A percentile compares a stretch with the other conserved stretches of the same genome.
Evolutionary conservation across 805 yeast genomes (phyloP).

Genomic region (Starmera caribaea): DNA sequence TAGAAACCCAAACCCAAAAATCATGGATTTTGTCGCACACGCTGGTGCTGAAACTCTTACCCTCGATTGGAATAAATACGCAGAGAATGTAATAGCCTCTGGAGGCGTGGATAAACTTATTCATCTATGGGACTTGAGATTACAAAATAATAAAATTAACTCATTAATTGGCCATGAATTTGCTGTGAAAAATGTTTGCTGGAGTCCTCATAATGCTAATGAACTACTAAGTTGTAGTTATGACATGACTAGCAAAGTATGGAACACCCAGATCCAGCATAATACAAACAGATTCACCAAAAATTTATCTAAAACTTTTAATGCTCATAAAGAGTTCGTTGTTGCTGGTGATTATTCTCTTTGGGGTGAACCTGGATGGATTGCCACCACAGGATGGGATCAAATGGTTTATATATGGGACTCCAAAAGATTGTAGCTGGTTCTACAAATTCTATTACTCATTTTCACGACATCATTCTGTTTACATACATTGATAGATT

Average conservation of each 20-base stretch:
- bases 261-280: conserved; percentile 66
- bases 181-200: conserved; percentile 71
- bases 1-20: conserved; percentile 53
- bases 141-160: conserved; percentile 56
- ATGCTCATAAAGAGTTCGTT: conserved; percentile 77
- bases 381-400: conserved; percentile 94
- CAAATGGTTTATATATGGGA: conserved; percentile 91
- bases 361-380: conserved; percentile 97
- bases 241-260: conserved; percentile 86
- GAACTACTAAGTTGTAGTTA: conserved; percentile 70
- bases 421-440: conserved; percentile 31
- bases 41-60: conserved; percentile 72
- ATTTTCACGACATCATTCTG: not conserved
- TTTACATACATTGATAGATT: too few species aligned
- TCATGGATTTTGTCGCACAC: conserved; percentile 57
- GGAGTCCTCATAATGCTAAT: conserved; percentile 84
- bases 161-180: conserved; percentile 81
- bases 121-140: conserved; percentile 82
- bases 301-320: conserved; percentile 49
- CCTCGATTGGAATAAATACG: conserved; percentile 88
- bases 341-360: conserved; percentile 91
- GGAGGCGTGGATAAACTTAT: conserved; percentile 88
- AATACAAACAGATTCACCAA: conserved; percentile 40
- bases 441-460: not conserved
- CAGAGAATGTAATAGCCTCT: conserved; percentile 69